Evolutionary conservation across 441 rosid species (phyloP), one percentile per base, ranked within the genome.

Genomic region (Omphalea diandra): DNA sequence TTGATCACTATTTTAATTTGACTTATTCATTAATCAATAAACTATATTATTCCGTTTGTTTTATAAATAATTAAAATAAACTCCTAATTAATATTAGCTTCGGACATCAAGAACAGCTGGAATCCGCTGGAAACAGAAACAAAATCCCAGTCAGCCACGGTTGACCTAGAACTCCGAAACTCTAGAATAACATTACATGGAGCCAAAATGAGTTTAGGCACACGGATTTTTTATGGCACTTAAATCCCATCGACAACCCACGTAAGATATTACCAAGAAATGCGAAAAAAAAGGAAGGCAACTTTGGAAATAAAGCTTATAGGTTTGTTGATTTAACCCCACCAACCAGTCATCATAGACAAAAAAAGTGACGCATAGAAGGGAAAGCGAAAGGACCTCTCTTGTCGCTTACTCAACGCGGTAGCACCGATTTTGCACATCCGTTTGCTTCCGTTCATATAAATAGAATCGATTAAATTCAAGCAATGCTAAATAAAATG

Each of bases 401-500:
- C 20, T 49, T 62, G 80, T 69, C 75, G 75, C 66, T 70, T 70
- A 20, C 75, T 49, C 68, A 56, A 79, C 67, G 64, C 73, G 74
- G 62, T 62, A 55, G 74, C 74, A 61, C 66, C 61, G 53, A 56
- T 32, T 56, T 2, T 46, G 56, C 50, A 33, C 18, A 65, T 69
- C 32, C 36, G 41, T 60, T 31, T 12, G 44, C 32, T 58, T 69
- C 20, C 8, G 40, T 18, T 15, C 27, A 41, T n/a, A 31, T 18
- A 3, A 9, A 7, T 5, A 17, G 50, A 35, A 15, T 1, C 27
- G 9, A 38, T 4, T 2, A 26, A 29, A 68, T 7, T 33, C 32
- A 64, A 7, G 35, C 26, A 44, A 38, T 12, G 15, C 26, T 17
- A 43, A 63, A 7, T 58, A n/a, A n/a, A n/a, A n/a, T n/a, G n/a